Base-by-base conservation (phyloP, 1,139 yeast genomes). In the Diutina neorugosa region DNA sequence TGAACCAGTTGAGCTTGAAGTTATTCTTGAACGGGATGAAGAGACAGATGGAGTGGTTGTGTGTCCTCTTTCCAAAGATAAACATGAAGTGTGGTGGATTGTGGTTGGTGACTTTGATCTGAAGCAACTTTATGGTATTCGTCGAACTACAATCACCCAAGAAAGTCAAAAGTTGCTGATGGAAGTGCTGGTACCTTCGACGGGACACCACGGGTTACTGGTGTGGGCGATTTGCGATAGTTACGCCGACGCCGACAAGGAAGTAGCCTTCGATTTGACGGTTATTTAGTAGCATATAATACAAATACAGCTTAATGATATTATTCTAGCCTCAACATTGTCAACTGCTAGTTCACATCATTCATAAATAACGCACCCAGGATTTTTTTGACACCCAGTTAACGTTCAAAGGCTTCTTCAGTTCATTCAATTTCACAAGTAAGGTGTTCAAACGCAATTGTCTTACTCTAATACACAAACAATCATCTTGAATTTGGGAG, bases 201-300 rank as follows among this genome's bases (percentile, higher is more conserved):
- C 76, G 3, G 96, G 96, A 0, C 65, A 69, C 7, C 85, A 82
- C 55, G 65, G 74, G 12, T 67, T 90, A 44, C 79, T 83, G 0
- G 69, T 89, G 2, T 91, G 96, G 96, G 84, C 93, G 62, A 78
- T 91, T 67, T 86, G 97, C 67, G 98, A 91, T 63, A 84, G 96
- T 0, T 93, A 91, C 62, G 61, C 88, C 34, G 98, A 90, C 63
- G 95, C 90, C 2, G 98, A 93, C 64, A 88, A 87, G 64, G 96
- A 91, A 67, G 75, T 81, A 23, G 65, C 66, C 34, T 70, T 87
- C 53, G 76, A 73, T 23, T 64, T 82, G 9, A 5, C 18, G 4
- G 31, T 49, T 2, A 11, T 19, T 7, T 43, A 19, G 18, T n/a
- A 8, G 27, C 6, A 42, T 42, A 27, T 2, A 27, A 9, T 27